These are phyloP conservation scores for Spencermartinsiella ligniputridi DNA, from an alignment of 1,139 yeast genomes.

Conservation along the genomic window DNA sequence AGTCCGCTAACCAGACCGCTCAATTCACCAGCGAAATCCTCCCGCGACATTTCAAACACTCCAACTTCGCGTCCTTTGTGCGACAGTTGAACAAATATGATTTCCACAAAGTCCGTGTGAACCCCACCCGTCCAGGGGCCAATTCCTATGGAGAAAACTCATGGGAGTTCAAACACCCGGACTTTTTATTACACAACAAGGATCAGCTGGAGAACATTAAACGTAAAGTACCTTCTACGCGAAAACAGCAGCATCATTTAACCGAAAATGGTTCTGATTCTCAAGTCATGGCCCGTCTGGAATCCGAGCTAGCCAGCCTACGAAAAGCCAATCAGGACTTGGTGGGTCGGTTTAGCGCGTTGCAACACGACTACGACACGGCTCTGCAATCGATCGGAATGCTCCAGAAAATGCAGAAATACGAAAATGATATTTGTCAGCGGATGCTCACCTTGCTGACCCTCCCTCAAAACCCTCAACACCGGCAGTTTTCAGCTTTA, in stretches of 20 bases:
- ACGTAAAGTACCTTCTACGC: slow-evolving; percentile 68
- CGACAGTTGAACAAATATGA: slow-evolving; percentile 94
- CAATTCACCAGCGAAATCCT: slow-evolving; percentile 81
- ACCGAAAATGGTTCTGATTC: background rate
- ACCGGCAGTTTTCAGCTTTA: slow-evolving; percentile 6
- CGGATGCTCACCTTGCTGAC: slow-evolving; percentile 11
- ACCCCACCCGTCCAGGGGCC: slow-evolving; percentile 45
- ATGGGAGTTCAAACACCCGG: slow-evolving; percentile 95
- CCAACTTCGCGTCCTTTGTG: slow-evolving; percentile 87
- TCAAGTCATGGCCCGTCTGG: slow-evolving; percentile 6
- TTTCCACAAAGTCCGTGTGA: slow-evolving; percentile 82
- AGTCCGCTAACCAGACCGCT: slow-evolving; percentile 49
- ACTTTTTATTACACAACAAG: slow-evolving; percentile 66
- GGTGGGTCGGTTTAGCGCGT: slow-evolving; percentile 1
- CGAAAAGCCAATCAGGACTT: background rate
- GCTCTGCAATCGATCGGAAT: slow-evolving; percentile 13
- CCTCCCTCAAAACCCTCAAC: slow-evolving; percentile 8
- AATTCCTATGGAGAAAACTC: slow-evolving; percentile 63
- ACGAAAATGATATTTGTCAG: slow-evolving; percentile 11
- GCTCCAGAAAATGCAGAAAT: slow-evolving; percentile 9
- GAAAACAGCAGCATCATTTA: slow-evolving; percentile 29
- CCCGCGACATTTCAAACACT: slow-evolving; percentile 89
- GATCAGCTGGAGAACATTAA: slow-evolving; percentile 73
- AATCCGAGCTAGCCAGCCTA: slow-evolving; percentile 8
- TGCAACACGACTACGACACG: slow-evolving; percentile 9